Evolutionary conservation across 2,329 filamentous ascomycete genomes (phyloP).

Genomic region (Alternaria alternata): DNA sequence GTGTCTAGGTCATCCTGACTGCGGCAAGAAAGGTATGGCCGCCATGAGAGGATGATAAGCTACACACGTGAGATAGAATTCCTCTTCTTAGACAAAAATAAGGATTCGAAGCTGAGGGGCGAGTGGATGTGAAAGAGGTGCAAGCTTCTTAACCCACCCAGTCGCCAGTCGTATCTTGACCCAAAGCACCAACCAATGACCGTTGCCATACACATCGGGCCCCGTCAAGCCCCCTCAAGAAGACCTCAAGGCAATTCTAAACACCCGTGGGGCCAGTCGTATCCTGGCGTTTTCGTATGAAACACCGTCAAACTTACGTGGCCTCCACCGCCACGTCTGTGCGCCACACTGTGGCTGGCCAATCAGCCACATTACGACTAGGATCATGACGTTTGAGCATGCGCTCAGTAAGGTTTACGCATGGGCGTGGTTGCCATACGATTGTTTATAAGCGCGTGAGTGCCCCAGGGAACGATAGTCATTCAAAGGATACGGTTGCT

Average conservation of each 20-base stretch:
- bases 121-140: not conserved
- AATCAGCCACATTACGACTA: not conserved
- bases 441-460: not conserved
- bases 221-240: too few relatives aligned
- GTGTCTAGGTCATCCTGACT: not conserved
- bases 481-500: not conserved
- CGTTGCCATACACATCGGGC: too few relatives aligned
- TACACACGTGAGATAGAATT: not conserved
- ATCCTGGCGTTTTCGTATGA: not conserved
- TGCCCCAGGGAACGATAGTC: not conserved
- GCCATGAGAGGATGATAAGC: not conserved
- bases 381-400: conserved; percentile 3
- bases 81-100: not conserved
- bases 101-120: not conserved
- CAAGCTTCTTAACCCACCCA: not conserved
- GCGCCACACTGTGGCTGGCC: conserved; percentile 9
- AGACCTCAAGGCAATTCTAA: too few relatives aligned
- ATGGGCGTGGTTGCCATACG: not conserved
- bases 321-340: not conserved
- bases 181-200: too few relatives aligned
- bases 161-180: not conserved
- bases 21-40: not conserved
- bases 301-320: not conserved
- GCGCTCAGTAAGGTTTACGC: conserved; percentile 4
- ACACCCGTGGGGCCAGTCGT: too few relatives aligned